Evolutionary conservation across 345 rosid species (phyloP).

Genomic region (Dimocarpus longan): DNA sequence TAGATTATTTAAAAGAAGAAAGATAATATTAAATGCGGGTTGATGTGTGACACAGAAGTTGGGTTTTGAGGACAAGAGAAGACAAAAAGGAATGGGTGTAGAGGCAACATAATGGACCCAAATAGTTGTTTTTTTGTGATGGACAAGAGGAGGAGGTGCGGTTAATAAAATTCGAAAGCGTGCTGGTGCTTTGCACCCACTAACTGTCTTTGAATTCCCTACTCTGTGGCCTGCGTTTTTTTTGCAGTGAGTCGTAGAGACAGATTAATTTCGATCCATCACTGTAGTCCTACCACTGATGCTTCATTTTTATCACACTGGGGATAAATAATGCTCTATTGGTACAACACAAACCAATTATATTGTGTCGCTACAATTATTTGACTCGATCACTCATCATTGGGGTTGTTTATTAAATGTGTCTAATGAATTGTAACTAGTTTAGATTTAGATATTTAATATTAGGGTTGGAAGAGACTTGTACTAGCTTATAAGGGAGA

Average conservation of each 20-base stretch:
- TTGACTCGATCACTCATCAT: too few relatives aligned
- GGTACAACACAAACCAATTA: background rate
- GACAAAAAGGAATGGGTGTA: background rate
- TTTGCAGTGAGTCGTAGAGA: background rate
- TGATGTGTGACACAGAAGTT: background rate
- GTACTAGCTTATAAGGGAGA: background rate
- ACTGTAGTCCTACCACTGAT: background rate
- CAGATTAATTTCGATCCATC: background rate
- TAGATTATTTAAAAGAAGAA: too few relatives aligned
- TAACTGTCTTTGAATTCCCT: constrained; percentile 20
- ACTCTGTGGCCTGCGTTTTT: background rate
- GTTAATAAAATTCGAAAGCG: background rate
- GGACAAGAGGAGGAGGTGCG: background rate
- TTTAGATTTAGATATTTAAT: too few relatives aligned
- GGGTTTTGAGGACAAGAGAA: background rate
- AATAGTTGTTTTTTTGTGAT: background rate
- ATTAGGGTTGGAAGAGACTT: background rate
- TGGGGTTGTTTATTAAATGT: too few relatives aligned
- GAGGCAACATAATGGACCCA: constrained; percentile 17
- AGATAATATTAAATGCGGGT: too few relatives aligned
- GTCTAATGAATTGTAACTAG: too few relatives aligned
- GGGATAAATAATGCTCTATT: background rate
- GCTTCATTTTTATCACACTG: background rate
- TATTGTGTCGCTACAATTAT: background rate
- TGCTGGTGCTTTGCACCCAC: background rate